Percentiles rank a stretch among this genome's conserved stretches.
These are phyloP conservation scores for Alternaria sp. DNA, from an alignment of 2,329 filamentous ascomycete genomes.

Conservation along the genomic window DNA sequence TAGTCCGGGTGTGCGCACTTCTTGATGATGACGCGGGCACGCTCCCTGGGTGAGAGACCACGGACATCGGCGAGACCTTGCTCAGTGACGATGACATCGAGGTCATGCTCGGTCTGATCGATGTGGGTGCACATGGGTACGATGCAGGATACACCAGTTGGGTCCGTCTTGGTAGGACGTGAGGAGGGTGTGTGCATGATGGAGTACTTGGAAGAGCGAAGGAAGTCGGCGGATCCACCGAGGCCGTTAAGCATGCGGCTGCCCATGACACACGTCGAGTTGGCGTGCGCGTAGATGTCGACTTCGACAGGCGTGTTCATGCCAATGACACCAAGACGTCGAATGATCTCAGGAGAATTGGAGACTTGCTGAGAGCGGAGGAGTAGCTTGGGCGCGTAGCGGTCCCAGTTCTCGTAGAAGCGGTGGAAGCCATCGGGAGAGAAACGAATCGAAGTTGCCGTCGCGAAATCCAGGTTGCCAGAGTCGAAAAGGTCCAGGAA, in stretches of 20 bases:
- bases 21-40: conserved; percentile 83
- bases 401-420: conserved; percentile 86
- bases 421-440: conserved; percentile 89
- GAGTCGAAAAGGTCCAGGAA: conserved; percentile 93
- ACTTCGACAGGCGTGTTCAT: conserved; percentile 97
- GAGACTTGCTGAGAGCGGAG: conserved; percentile 88
- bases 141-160: conserved; percentile 82
- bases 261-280: conserved; percentile 89
- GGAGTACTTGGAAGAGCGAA: conserved; percentile 79
- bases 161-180: conserved; percentile 81
- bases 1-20: conserved; percentile 89
- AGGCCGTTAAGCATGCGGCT: conserved; percentile 87
- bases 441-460: conserved; percentile 88
- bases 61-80: conserved; percentile 85
- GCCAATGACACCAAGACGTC: conserved; percentile 83
- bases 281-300: conserved; percentile 93
- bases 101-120: conserved; percentile 91
- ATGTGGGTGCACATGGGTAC: conserved; percentile 94
- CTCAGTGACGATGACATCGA: conserved; percentile 85
- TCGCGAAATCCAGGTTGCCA: conserved; percentile 87
- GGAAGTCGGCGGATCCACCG: conserved; percentile 82
- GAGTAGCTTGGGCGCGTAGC: conserved; percentile 81
- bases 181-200: conserved; percentile 94
- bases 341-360: conserved; percentile 90
- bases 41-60: conserved; percentile 79